phyloP scores from a whole-genome alignment of 495 filamentous ascomycete species.

The Aspergillus egyptiacus region DNA sequence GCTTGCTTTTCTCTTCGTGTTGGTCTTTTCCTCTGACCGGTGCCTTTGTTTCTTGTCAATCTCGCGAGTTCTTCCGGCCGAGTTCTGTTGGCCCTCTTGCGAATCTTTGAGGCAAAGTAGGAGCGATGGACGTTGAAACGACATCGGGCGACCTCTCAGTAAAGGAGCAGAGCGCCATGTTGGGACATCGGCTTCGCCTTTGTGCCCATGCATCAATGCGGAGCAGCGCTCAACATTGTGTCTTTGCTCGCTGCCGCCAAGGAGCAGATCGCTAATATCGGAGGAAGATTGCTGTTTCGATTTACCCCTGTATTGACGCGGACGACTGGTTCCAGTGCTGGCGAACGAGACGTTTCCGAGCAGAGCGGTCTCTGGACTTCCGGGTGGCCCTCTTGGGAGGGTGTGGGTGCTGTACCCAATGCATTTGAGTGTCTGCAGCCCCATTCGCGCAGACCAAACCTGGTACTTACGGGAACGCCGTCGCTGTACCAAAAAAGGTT shows the following conservation, averaged over 20 bases:
- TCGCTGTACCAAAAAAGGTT: not conserved
- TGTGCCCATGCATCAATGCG: not conserved
- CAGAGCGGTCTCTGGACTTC: slow-evolving; percentile 30
- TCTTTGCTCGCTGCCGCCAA: not conserved
- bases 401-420: slow-evolving; percentile 10
- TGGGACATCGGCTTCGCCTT: not conserved
- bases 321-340: slow-evolving; percentile 2
- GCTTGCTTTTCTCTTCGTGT: not conserved
- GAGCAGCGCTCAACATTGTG: not conserved
- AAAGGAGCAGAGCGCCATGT: not conserved
- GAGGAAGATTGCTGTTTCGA: not conserved
- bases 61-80: not conserved
- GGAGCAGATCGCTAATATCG: not conserved
- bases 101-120: not conserved
- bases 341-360: slow-evolving; percentile 25
- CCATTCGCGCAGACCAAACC: slow-evolving; percentile 37
- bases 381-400: slow-evolving; percentile 29
- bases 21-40: not conserved
- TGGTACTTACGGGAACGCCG: slow-evolving; percentile 24
- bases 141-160: not conserved
- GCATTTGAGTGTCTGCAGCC: slow-evolving; percentile 20
- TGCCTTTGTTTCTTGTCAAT: not conserved
- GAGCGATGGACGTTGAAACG: not conserved
- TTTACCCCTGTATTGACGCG: not conserved
- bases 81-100: too few relatives aligned